Conservation (phyloP, 257 asterid species). For the Solanum rostratum region DNA sequence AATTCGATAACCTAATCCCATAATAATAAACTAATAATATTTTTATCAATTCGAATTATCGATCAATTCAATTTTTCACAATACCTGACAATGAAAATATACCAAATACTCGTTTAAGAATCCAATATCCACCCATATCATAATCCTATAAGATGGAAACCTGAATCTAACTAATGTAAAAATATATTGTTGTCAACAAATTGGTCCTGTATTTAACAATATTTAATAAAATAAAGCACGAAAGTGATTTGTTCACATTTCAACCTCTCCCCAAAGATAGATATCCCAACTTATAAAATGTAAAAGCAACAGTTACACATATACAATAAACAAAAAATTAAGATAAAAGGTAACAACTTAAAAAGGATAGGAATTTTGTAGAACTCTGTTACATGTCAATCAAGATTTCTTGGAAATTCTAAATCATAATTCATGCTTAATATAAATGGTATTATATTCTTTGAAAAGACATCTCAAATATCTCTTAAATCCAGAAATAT, state of each 20-base stretch:
- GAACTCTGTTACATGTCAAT: no score
- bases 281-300: neutral
- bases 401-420: no score
- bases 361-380: no score
- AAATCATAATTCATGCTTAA: no score
- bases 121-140: neutral
- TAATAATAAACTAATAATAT: no score
- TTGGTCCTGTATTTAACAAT: neutral
- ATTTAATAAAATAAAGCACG: neutral
- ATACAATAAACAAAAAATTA: neutral
- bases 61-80: no score
- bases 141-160: neutral
- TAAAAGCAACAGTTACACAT: neutral
- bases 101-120: neutral
- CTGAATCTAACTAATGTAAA: neutral
- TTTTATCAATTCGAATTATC: no score
- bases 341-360: neutral
- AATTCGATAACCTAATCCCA: no score
- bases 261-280: neutral
- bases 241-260: neutral
- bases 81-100: neutral
- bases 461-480: no score
- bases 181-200: neutral
- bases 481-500: no score
- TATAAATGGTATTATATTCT: no score